phyloP scores from a whole-genome alignment of 805 yeast species.

The Kluyveromyces nonfermentans region DNA sequence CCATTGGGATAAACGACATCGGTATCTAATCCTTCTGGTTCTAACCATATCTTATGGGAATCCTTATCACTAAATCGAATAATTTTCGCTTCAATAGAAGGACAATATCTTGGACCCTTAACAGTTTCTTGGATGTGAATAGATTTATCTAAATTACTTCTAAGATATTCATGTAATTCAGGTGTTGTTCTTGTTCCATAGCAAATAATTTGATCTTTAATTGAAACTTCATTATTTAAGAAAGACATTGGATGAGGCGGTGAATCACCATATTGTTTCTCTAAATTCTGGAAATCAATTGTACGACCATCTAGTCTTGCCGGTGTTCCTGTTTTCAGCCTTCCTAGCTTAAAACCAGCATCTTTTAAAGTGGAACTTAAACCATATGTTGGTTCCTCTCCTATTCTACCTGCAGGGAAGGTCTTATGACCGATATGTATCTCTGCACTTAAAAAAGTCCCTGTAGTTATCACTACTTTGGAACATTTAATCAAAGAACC shows the following conservation, averaged over 20 bases:
- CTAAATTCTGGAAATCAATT: slow-evolving; percentile 56
- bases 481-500: slow-evolving; percentile 52
- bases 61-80: slow-evolving; percentile 68
- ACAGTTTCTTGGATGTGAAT: slow-evolving; percentile 90
- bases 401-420: slow-evolving; percentile 87
- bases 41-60: slow-evolving; percentile 84
- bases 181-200: slow-evolving; percentile 73
- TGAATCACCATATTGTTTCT: slow-evolving; percentile 67
- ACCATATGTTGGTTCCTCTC: slow-evolving; percentile 87
- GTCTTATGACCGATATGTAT: slow-evolving; percentile 79
- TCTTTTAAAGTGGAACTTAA: slow-evolving; percentile 66
- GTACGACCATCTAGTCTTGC: slow-evolving; percentile 70
- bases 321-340: slow-evolving; percentile 96
- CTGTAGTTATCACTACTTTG: slow-evolving; percentile 84
- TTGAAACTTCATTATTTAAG: slow-evolving; percentile 58
- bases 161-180: slow-evolving; percentile 59
- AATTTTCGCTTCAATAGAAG: slow-evolving; percentile 87
- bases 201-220: slow-evolving; percentile 56
- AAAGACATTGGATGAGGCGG: slow-evolving; percentile 90
- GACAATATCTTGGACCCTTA: slow-evolving; percentile 95
- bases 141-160: slow-evolving; percentile 65
- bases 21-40: slow-evolving; percentile 88
- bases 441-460: slow-evolving; percentile 91
- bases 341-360: slow-evolving; percentile 75
- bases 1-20: slow-evolving; percentile 95